Evolutionary conservation across 805 yeast species (phyloP), one percentile per base, ranked within the genome.

Genomic region (Grigorovia jiainica): DNA sequence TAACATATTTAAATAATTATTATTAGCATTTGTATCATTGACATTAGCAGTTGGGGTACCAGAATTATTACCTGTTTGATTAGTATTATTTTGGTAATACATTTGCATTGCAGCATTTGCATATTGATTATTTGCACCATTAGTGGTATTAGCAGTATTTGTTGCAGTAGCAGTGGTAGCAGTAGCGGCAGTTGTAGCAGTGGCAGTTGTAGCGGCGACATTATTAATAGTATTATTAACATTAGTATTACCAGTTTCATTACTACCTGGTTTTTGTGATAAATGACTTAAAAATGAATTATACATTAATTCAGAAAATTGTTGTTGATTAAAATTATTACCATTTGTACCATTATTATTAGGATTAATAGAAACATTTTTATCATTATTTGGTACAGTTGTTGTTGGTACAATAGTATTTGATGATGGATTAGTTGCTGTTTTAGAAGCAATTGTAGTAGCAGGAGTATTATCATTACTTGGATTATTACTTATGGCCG

Each of bases 231-330:
- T 27, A 15, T 13, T 27, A 27, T 27, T 27, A 10, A 27, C 31
- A 27, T 27, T 27, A 13, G n/a, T 27, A 10, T 21, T 18, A n/a
- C n/a, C n/a, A 3, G 16, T n/a, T 7, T 27, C 31, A 27, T 27
- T 27, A 15, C 4, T 20, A 11, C n/a, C n/a, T 24, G 37, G 58
- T 39, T 60, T 60, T 34, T 61, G 63, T 31, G 59, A 52, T 41
- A 61, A 43, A 42, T 61, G 65, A 13, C 55, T 48, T 21, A 61
- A 47, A 36, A 60, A 58, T 3, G 62, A 58, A 44, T 57, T 60
- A 43, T 58, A 58, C 62, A 61, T 61, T 27, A 55, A 49, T 45
- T 59, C 64, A 16, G 63, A 56, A 36, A 57, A 47, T 27, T 27
- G 31, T 42, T 54, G 62, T 43, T 55, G 57, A 45, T 50, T 55